A percentile compares a stretch with the other conserved stretches of the same genome.
Evolutionary conservation across 345 rosid genomes (phyloP).

Genomic region (Pugionium dolabratum): DNA sequence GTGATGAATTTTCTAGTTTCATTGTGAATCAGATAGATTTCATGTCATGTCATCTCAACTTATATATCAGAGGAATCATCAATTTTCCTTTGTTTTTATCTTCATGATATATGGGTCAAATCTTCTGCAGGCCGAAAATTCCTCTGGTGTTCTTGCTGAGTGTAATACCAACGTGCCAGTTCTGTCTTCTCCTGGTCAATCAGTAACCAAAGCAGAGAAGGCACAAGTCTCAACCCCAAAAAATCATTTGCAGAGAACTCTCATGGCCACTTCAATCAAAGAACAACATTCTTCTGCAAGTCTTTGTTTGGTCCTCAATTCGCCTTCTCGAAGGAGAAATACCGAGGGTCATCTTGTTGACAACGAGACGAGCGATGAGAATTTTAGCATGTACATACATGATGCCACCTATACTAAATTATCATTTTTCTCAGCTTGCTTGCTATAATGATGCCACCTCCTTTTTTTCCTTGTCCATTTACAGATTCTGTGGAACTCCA

Average conservation of each 20-base stretch:
- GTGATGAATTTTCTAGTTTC: background rate
- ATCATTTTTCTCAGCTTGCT: background rate
- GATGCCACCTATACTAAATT: background rate
- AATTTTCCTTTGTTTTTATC: background rate
- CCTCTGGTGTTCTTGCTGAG: conserved; percentile 58
- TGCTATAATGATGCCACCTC: background rate
- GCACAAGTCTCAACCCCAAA: conserved; percentile 53
- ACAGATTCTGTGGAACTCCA: conserved; percentile 89
- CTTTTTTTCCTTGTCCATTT: conserved; percentile 20
- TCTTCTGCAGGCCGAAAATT: conserved; percentile 50
- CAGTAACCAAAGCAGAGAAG: conserved; percentile 46
- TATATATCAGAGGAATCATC: background rate
- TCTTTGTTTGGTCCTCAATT: conserved; percentile 47
- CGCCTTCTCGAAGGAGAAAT: conserved; percentile 58
- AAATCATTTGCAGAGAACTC: conserved; percentile 47
- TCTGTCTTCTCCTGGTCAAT: conserved; percentile 62
- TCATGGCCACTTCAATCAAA: conserved; percentile 47
- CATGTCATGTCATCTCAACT: conserved; percentile 5
- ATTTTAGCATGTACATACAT: conserved; percentile 61
- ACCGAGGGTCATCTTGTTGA: conserved; percentile 46
- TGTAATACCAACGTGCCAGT: conserved; percentile 50
- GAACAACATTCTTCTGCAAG: conserved; percentile 52
- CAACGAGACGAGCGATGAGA: conserved; percentile 61
- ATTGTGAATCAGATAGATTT: background rate
- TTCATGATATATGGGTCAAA: background rate